Evolutionary conservation across 2,329 filamentous ascomycete genomes (phyloP).

Genomic region (Bipolaris bicolor): DNA sequence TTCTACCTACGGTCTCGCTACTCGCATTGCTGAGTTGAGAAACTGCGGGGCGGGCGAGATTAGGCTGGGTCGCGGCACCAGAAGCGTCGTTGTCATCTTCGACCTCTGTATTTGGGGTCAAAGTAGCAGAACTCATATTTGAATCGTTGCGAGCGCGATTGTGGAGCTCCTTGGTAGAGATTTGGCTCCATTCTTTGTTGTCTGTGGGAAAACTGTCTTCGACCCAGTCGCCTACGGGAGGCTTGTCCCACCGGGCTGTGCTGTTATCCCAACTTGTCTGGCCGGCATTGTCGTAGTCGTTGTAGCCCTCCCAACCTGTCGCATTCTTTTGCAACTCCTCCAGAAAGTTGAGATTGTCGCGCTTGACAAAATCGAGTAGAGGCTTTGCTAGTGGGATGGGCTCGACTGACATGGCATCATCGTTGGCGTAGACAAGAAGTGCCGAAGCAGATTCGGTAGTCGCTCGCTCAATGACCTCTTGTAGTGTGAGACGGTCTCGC

Average conservation of each 20-base stretch:
- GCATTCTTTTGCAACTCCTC: conserved; percentile 35
- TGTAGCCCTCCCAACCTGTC: conserved; percentile 22
- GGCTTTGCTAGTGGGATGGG: conserved; percentile 31
- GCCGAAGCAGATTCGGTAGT: conserved; percentile 59
- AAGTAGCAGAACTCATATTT: conserved; percentile 34
- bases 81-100: conserved; percentile 31
- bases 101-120: conserved; percentile 46
- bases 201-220: conserved; percentile 19
- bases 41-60: conserved; percentile 28
- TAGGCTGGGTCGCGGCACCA: conserved; percentile 34
- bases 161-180: conserved; percentile 30
- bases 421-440: conserved; percentile 66
- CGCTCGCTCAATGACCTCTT: conserved; percentile 62
- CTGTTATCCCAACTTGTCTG: background rate
- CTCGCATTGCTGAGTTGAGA: conserved; percentile 27
- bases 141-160: conserved; percentile 20
- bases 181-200: conserved; percentile 28
- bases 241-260: background rate
- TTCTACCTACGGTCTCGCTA: conserved; percentile 30
- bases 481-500: conserved; percentile 53
- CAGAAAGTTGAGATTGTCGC: conserved; percentile 53
- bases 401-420: conserved; percentile 39
- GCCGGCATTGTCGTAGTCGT: conserved; percentile 9
- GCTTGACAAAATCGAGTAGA: conserved; percentile 54
- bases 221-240: conserved; percentile 26